Evolutionary conservation across 106 monocot genomes (phyloP), one percentile per base, ranked within the genome.

Genomic region (Dendrobium nobile): DNA sequence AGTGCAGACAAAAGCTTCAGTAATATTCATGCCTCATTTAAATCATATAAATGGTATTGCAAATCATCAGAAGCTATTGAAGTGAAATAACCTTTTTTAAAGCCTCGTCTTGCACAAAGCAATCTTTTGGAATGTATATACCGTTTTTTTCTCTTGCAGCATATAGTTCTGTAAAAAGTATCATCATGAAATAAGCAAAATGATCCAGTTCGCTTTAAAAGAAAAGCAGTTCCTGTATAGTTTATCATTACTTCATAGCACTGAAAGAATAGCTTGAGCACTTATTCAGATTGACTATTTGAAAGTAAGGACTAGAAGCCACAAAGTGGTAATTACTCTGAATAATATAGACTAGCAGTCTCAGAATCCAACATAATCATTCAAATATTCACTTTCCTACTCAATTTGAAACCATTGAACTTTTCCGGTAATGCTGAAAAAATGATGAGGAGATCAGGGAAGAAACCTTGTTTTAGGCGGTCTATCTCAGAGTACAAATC

Each of bases 61-160:
- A 77, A 51, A 54, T 27, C 0, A 77, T 27, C 3, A 11, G 28
- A 54, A 54, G 51, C 15, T 47, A 58, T 56, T 22, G 41, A 37
- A 33, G 22, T 75, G 58, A 41, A 43, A 18, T n/a, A 75, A 83
- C 87, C 86, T 86, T 86, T 75, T 82, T 91, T 42, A 84, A 81
- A 75, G 84, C 82, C 86, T 91, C 86, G 58, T 82, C 85, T 61
- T 84, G 86, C 54, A 88, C 59, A 64, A 84, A 88, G 9, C 82
- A 84, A 59, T 86, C 88, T 27, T 80, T 79, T 40, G 86, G 86
- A n/a, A 91, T 82, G 73, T 88, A 91, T 51, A 92, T 80, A 8
- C 91, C 88, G 82, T 88, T 92, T 79, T 88, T 91, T 77, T 92
- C 89, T 59, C 88, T 85, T 48, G 85, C 91, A 72, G 87, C 87